phyloP scores from a whole-genome alignment of 371 early-diverging fungal genomes.

The Fennellomyces sp. region DNA sequence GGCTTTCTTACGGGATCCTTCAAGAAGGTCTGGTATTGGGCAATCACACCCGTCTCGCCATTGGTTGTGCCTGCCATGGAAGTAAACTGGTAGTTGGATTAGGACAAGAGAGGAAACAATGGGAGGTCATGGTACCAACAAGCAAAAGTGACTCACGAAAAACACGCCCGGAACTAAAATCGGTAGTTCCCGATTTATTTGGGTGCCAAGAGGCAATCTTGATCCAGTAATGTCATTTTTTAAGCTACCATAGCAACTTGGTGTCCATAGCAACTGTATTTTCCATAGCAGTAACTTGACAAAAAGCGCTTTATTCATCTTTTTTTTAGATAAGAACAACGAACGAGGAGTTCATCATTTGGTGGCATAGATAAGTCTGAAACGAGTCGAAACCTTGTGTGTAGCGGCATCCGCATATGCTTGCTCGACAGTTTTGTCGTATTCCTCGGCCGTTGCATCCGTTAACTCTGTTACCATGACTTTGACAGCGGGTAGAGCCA shows the following conservation, averaged over 20 bases:
- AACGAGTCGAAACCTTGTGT: constrained; percentile 26
- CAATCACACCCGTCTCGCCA: constrained; percentile 16
- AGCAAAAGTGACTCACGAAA: neutral
- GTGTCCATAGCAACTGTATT: too few relatives aligned
- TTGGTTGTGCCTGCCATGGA: neutral
- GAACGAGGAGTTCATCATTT: too few relatives aligned
- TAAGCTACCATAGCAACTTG: too few relatives aligned
- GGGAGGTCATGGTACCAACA: neutral
- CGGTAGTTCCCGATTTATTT: too few relatives aligned
- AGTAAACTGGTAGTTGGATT: neutral
- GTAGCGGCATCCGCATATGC: constrained; percentile 28
- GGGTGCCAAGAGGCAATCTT: too few relatives aligned
- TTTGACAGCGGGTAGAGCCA: constrained; percentile 44
- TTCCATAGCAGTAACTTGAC: too few relatives aligned
- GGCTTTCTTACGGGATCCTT: constrained; percentile 23
- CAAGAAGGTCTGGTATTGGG: constrained; percentile 23
- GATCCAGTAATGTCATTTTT: too few relatives aligned
- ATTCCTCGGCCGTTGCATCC: constrained; percentile 16
- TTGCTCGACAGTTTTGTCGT: constrained; percentile 17
- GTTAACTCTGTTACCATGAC: constrained; percentile 39
- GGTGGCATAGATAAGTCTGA: constrained; percentile 36
- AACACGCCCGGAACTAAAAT: too few relatives aligned
- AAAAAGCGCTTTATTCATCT: too few relatives aligned
- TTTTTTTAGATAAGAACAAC: too few relatives aligned
- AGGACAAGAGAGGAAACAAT: neutral